These are phyloP conservation scores for Cladophialophora exuberans DNA, from an alignment of 2,329 filamentous ascomycete species.

Conservation along the genomic window DNA sequence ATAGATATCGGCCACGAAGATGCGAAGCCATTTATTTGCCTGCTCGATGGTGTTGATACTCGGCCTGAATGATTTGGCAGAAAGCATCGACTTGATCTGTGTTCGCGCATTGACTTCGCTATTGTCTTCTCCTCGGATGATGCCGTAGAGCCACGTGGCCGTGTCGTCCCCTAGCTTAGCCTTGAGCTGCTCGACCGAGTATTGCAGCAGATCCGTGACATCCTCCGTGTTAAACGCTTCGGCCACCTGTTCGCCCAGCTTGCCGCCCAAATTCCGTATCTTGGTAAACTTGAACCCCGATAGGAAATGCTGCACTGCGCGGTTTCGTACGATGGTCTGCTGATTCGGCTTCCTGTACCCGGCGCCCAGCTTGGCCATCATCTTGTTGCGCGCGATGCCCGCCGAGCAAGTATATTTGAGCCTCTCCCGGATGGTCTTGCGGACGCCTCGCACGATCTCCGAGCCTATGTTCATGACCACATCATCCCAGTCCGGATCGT, in stretches of 20 bases:
- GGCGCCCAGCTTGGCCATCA: slow-evolving; percentile 91
- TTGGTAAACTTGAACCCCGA: slow-evolving; percentile 89
- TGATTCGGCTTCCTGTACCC: slow-evolving; percentile 90
- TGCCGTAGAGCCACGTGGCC: slow-evolving; percentile 81
- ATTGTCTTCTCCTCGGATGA: slow-evolving; percentile 80
- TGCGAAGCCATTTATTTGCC: slow-evolving; percentile 81
- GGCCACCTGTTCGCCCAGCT: slow-evolving; percentile 84
- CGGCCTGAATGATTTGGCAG: slow-evolving; percentile 91
- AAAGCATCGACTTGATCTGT: slow-evolving; percentile 96
- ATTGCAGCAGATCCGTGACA: slow-evolving; percentile 72
- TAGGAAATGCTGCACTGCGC: slow-evolving; percentile 78
- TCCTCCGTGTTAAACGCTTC: slow-evolving; percentile 80
- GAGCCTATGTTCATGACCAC: slow-evolving; percentile 83
- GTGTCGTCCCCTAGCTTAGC: slow-evolving; percentile 80
- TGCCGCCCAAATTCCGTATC: slow-evolving; percentile 92
- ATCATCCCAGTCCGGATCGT: slow-evolving; percentile 96
- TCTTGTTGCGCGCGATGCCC: slow-evolving; percentile 88
- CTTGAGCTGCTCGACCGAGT: slow-evolving; percentile 76
- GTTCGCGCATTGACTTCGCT: slow-evolving; percentile 90
- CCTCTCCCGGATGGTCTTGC: slow-evolving; percentile 67
- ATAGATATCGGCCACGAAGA: slow-evolving; percentile 91
- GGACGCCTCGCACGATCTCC: slow-evolving; percentile 80
- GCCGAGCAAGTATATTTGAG: slow-evolving; percentile 90
- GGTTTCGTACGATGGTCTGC: slow-evolving; percentile 90
- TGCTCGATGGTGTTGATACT: slow-evolving; percentile 78